Base-by-base conservation (phyloP, 495 filamentous ascomycete genomes). In the Polyplosphaeria fusca region DNA sequence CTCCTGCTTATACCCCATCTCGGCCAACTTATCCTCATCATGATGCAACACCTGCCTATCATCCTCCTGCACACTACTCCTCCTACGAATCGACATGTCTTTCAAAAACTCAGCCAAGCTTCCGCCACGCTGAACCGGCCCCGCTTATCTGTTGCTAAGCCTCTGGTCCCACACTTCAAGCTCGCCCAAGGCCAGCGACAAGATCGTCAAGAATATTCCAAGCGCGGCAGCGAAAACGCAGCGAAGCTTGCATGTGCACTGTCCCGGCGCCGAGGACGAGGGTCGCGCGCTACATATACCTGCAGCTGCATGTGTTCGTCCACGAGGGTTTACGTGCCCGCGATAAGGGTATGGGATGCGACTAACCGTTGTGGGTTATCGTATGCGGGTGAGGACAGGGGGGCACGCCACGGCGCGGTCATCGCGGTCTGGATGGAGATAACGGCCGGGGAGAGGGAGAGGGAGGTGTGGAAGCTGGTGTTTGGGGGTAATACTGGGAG, bases 1-100 rank as follows among this genome's bases (percentile, higher is more conserved):
- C 55, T 85, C 82, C 58, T 85, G 82, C 66, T 82, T 82, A 66
- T 83, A 85, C 1, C 82, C 82, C 61, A 82, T 71, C 63, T 83
- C 73, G 9, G 79, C 82, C 55, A 85, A 65, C 11, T 71, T 74
- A 48, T 73, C 69, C 59, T 82, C 82, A 66, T 85, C 82, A 37
- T 55, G 52, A 40, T 52, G 49, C n/a, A 52, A 30, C 16, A 47
- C 20, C 20, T 46, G n/a, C 22, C 22, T 23, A 46, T 46, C 42
- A 24, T 46, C n/a, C 12, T 20, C n/a, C 14, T 46, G 13, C 16
- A 46, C 42, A n/a, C 42, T 46, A 23, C 20, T 9, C 22, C 42
- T 20, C 13, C 42, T n/a, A 9, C 42, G 16, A 25, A 46, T 46
- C 18, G 18, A 22, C 42, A 46, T 46, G 18, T 20, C n/a, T 46